phyloP scores from a whole-genome alignment of 768 basidiomycete species.

The Erythrobasidium yunnanense region DNA sequence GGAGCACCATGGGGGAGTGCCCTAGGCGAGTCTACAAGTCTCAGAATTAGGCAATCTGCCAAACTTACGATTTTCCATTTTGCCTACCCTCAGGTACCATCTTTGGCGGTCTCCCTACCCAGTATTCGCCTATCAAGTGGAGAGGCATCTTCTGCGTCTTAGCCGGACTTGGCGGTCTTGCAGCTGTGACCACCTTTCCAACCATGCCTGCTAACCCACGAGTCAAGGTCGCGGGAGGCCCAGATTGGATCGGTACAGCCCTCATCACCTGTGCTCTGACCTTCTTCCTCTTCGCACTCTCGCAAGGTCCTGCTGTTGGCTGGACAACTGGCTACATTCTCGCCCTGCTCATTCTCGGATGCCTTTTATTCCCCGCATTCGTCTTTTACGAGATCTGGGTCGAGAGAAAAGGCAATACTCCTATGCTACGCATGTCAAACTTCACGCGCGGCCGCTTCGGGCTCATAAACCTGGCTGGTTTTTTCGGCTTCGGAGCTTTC shows the following conservation, averaged over 20 bases:
- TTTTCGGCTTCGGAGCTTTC: constrained; percentile 11
- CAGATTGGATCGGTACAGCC: constrained; percentile 13
- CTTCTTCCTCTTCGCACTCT: constrained; percentile 13
- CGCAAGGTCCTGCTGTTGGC: constrained; percentile 18
- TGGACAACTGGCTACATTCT: constrained; percentile 16
- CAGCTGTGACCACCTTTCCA: neutral
- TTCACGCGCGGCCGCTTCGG: constrained; percentile 2
- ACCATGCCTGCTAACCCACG: neutral
- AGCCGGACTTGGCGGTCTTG: neutral
- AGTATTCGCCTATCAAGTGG: constrained; percentile 18
- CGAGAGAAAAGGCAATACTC: constrained; percentile 9
- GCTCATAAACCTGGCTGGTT: constrained; percentile 23
- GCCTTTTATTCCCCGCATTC: constrained; percentile 15
- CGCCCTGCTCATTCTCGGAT: constrained; percentile 11
- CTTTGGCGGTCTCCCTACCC: constrained; percentile 24
- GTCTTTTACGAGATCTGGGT: constrained; percentile 24
- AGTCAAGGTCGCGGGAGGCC: constrained; percentile 10
- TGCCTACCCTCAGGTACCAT: neutral
- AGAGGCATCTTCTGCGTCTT: constrained; percentile 24
- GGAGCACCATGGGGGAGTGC: neutral
- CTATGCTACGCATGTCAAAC: constrained; percentile 24
- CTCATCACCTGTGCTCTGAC: constrained; percentile 23
- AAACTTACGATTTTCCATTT: neutral
- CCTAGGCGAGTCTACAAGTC: neutral
- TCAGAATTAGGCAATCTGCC: neutral